Percentiles rank a stretch among this genome's conserved stretches.
These are phyloP conservation scores for Penicillium hordei DNA, from an alignment of 2,329 filamentous ascomycete genomes.

Conservation along the genomic window DNA sequence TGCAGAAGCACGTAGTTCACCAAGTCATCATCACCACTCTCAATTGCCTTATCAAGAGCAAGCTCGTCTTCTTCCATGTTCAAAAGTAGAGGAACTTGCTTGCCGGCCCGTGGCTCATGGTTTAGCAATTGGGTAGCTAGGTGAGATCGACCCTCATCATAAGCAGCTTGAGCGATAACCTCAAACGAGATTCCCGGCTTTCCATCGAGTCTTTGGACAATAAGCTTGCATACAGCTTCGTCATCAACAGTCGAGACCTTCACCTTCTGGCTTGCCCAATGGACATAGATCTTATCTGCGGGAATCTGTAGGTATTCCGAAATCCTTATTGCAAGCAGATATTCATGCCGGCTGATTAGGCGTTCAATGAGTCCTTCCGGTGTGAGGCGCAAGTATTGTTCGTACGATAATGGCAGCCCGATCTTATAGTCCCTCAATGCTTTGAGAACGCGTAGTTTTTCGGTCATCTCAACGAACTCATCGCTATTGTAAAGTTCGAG, in stretches of 20 bases:
- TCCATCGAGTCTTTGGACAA: constrained; percentile 81
- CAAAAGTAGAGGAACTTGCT: constrained; percentile 88
- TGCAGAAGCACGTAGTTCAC: constrained; percentile 86
- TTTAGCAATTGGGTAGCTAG: constrained; percentile 89
- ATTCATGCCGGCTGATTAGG: constrained; percentile 84
- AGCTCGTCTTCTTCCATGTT: constrained; percentile 96
- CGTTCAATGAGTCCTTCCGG: constrained; percentile 84
- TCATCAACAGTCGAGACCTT: constrained; percentile 81
- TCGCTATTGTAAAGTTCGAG: constrained; percentile 97
- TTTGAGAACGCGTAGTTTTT: constrained; percentile 87
- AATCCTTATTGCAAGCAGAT: constrained; percentile 83
- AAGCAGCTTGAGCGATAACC: constrained; percentile 85
- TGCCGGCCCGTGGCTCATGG: constrained; percentile 90
- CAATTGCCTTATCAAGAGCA: constrained; percentile 92
- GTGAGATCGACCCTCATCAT: constrained; percentile 86
- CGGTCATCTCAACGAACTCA: constrained; percentile 98
- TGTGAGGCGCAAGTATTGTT: constrained; percentile 88
- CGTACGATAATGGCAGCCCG: constrained; percentile 85
- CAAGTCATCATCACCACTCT: constrained; percentile 91
- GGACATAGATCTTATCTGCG: constrained; percentile 87
- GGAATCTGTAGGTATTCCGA: constrained; percentile 84
- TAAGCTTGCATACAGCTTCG: constrained; percentile 78
- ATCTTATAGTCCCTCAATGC: constrained; percentile 89
- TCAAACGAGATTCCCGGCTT: constrained; percentile 96
- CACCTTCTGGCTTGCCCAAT: constrained; percentile 96